Conservation (phyloP, 1,139 yeast genomes). For the Yamadazyma atlantica region DNA sequence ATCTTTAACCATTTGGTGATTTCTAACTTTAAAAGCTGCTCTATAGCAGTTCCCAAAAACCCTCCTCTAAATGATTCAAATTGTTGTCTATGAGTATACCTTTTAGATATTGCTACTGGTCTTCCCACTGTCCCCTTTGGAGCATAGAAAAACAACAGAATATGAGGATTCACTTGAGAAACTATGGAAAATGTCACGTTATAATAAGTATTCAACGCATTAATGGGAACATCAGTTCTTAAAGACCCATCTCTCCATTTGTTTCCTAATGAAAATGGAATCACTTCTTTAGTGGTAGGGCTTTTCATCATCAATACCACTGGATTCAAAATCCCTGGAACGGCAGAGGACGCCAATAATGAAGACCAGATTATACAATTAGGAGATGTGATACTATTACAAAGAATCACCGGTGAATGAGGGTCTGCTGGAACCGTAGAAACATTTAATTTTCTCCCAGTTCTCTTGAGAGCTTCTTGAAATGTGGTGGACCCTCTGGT, state of each 20-base stretch:
- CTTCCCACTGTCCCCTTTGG: slow-evolving; percentile 82
- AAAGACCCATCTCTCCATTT: slow-evolving; percentile 77
- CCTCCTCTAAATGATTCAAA: slow-evolving; percentile 67
- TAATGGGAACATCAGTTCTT: slow-evolving; percentile 71
- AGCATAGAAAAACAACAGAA: slow-evolving; percentile 71
- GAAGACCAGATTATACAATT: slow-evolving; percentile 84
- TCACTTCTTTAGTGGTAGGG: slow-evolving; percentile 39
- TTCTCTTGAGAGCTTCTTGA: slow-evolving; percentile 63
- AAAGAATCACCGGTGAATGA: slow-evolving; percentile 75
- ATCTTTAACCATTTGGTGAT: slow-evolving; percentile 74
- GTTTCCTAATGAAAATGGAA: slow-evolving; percentile 72
- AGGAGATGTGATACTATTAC: slow-evolving; percentile 77
- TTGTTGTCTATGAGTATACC: slow-evolving; percentile 40
- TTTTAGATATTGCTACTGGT: slow-evolving; percentile 60
- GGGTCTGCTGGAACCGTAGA: slow-evolving; percentile 84
- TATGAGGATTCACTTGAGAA: slow-evolving; percentile 83
- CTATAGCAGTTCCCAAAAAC: slow-evolving; percentile 69
- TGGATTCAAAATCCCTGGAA: slow-evolving; percentile 82
- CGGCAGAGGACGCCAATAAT: slow-evolving; percentile 75
- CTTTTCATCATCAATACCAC: slow-evolving; percentile 77
- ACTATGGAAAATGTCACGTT: slow-evolving; percentile 76
- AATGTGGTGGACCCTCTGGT: slow-evolving; percentile 73
- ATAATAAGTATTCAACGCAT: slow-evolving; percentile 70
- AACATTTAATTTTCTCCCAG: slow-evolving; percentile 71
- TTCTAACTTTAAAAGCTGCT: slow-evolving; percentile 69